Percentiles rank a stretch among this genome's conserved stretches.
Conservation (phyloP, 108 stramenopile species). For the Cyclotella sp. region DNA sequence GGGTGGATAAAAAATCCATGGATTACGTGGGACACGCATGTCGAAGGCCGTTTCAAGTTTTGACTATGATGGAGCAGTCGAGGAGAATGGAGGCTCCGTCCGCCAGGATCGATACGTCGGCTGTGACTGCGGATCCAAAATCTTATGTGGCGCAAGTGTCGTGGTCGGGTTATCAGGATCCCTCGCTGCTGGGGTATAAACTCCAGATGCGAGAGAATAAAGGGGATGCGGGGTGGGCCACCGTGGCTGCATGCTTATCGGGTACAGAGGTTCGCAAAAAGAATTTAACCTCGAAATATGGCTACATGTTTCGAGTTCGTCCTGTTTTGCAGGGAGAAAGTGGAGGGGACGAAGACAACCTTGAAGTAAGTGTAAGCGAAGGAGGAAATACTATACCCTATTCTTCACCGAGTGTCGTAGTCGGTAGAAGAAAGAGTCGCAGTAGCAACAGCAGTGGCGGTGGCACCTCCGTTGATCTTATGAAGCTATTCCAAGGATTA, state of each 20-base stretch:
- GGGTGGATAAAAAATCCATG: constrained; percentile 46
- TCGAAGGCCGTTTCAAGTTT: constrained; percentile 37
- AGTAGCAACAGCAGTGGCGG: background rate
- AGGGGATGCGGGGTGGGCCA: constrained; percentile 66
- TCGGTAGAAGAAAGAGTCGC: constrained; percentile 40
- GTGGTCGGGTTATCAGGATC: constrained; percentile 23
- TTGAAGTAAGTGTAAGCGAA: constrained; percentile 43
- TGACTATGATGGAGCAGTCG: constrained; percentile 49
- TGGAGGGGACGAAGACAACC: constrained; percentile 40
- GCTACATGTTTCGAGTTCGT: constrained; percentile 83
- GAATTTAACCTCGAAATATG: constrained; percentile 67
- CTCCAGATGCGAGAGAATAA: constrained; percentile 84
- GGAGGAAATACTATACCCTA: constrained; percentile 54
- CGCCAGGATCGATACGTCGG: constrained; percentile 43
- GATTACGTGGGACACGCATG: constrained; percentile 44
- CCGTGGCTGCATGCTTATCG: constrained; percentile 66
- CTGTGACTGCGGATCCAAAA: constrained; percentile 51
- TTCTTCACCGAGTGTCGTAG: constrained; percentile 66
- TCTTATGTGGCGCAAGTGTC: constrained; percentile 61
- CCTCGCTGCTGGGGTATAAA: constrained; percentile 54
- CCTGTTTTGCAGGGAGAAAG: constrained; percentile 51
- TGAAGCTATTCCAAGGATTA: constrained; percentile 56
- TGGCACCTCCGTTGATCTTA: constrained; percentile 15
- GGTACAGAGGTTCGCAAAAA: constrained; percentile 75
- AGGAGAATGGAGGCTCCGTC: constrained; percentile 39